Base-by-base conservation (phyloP, 495 filamentous ascomycete species). In the Podospora australis region DNA sequence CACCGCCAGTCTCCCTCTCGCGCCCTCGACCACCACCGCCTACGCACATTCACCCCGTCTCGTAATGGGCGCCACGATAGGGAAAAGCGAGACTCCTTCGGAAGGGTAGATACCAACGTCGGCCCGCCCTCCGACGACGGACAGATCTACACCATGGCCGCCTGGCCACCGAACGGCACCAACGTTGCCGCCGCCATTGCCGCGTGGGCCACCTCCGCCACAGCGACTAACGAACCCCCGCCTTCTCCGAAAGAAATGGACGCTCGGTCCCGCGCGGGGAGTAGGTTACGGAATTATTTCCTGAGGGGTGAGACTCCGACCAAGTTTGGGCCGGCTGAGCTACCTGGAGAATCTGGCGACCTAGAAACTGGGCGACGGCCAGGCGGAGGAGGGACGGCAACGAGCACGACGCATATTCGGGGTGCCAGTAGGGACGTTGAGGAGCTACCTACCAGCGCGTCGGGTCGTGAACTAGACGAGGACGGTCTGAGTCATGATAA, bases 161-260 rank as follows among this genome's bases (percentile, higher is more conserved):
- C 22, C 1, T 43, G 40, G 40, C 40, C 40, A n/a, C 40, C 40
- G 2, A 43, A 22, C 23, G 40, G 40, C 2, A 26, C 40, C 20
- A 43, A 43, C 23, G 40, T 26, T 4, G 40, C 40, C 2, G 40
- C 40, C 1, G 40, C 40, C 4, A 43, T 43, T 16, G 40, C 40
- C n/a, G 40, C 40, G 9, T 43, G 40, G 40, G 23, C 13, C 16
- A 24, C 23, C 23, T 17, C 14, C 32, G n/a, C 14, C n/a, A 5
- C 13, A n/a, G n/a, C 4, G 5, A 36, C 14, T 8, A 17, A 36
- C 32, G 32, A 36, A 2, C 20, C n/a, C 1, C 40, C 40, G 1
- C 40, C 40, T 13, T 24, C 20, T 6, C 40, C 40, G n/a, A 43
- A 43, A 14, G 40, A 43, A 9, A 43, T 43, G 40, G 40, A 43